These are phyloP conservation scores for Solanum bukasovii DNA, from an alignment of 257 asterid species.

Conservation along the genomic window DNA sequence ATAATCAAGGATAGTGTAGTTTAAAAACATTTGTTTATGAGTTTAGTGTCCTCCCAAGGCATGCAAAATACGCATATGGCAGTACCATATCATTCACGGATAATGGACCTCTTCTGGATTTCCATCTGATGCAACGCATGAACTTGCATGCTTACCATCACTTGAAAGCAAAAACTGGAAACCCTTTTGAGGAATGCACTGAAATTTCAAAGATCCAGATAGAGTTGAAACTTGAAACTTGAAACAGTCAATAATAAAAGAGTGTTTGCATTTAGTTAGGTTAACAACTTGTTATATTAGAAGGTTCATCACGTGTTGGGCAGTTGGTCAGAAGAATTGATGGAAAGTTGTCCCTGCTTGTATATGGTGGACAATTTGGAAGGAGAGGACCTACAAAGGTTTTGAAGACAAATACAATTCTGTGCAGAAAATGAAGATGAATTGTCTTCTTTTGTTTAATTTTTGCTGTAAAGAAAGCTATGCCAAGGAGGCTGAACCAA, in stretches of 20 bases:
- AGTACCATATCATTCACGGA: background rate
- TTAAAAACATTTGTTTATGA: background rate
- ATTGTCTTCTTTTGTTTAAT: background rate
- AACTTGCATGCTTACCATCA: background rate
- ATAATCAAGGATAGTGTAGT: background rate
- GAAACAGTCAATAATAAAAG: background rate
- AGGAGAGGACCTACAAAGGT: background rate
- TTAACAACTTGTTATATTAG: background rate
- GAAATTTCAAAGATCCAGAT: background rate
- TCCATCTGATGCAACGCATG: background rate
- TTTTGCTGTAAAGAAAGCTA: background rate
- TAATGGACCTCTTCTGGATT: background rate
- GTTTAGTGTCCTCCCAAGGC: background rate
- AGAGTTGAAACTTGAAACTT: background rate
- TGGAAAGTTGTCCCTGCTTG: background rate
- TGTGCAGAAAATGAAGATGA: background rate
- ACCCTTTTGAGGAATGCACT: background rate
- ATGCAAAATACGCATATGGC: background rate
- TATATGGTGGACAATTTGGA: background rate
- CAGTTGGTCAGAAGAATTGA: background rate
- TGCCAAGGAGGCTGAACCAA: background rate
- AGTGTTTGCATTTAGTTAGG: background rate
- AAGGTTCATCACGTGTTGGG: background rate
- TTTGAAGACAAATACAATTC: background rate
- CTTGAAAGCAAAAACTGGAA: background rate